Base-by-base conservation (phyloP, 192 early-diverging fungal genomes). In the Geranomyces michiganensis region DNA sequence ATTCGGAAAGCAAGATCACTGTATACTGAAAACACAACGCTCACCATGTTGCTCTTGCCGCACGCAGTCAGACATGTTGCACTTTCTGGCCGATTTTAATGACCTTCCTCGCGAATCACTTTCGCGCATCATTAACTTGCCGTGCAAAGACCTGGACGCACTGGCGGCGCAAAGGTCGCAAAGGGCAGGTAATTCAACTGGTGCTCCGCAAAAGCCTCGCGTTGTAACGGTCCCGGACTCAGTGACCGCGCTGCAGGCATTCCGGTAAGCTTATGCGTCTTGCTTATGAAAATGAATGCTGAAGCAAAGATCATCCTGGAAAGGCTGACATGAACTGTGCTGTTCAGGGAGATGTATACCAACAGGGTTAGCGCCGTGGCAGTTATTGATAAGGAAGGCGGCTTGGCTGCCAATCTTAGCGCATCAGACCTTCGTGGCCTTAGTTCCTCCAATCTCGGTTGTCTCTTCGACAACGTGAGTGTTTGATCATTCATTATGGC, bases 371-470 rank as follows among this genome's bases (percentile, higher is more conserved):
- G 73, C 63, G 90, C 89, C 27, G 82, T 92, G 0, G 85, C 89
- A 22, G 78, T 94, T 58, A 80, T 90, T 51, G 83, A 86, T 48
- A 81, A 84, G 49, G 69, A 86, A 55, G 86, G 82, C 21, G 67
- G 61, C 5, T 59, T 94, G 12, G 84, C 90, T 1, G 87, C 84
- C 43, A 90, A 90, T 71, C 77, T 94, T 31, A 89, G 87, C 13
- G 89, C 90, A 2, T 82, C 83, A 13, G 92, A 94, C 79, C 71
- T 94, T 33, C 74, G 91, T n/a, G 91, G 91, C 15, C 67, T 94
- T 21, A 91, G 87, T 56, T 67, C 78, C 24, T 76, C 78, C 21
- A 76, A 86, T 27, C 74, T 91, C 33, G 76, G 79, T 30, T 73
- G 80, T n/a, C 76, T 94, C 55, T 72, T 78, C 13, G 78, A 82